phyloP scores from a whole-genome alignment of 1,139 yeast genomes.

The Zygoascus sp. region DNA sequence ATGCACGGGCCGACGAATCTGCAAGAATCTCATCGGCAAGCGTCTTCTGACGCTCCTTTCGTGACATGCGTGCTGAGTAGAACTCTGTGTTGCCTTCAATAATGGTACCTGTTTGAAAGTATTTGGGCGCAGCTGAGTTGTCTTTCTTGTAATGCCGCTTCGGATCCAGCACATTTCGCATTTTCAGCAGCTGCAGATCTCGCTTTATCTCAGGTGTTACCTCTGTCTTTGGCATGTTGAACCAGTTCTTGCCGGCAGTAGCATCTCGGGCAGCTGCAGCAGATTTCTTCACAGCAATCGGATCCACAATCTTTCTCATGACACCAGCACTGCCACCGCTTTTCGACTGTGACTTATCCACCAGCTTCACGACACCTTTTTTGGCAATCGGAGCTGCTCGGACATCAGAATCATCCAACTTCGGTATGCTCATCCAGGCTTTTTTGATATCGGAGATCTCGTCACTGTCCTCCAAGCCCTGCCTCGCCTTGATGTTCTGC shows the following conservation, averaged over 20 bases:
- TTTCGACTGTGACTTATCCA: constrained; percentile 1
- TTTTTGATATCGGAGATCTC: constrained; percentile 19
- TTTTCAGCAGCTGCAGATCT: constrained; percentile 72
- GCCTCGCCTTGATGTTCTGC: constrained; percentile 16
- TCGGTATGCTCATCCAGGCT: constrained; percentile 25
- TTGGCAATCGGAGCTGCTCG: constrained; percentile 2
- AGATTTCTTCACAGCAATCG: constrained; percentile 37
- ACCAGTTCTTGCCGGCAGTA: constrained; percentile 67
- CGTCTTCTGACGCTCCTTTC: constrained; percentile 69
- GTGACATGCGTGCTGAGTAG: constrained; percentile 63
- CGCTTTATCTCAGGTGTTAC: constrained; percentile 68
- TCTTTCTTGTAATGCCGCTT: constrained; percentile 92
- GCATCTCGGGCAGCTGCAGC: constrained; percentile 29
- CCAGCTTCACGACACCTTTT: constrained; percentile 15
- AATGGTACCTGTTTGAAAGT: constrained; percentile 84
- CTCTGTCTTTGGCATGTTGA: constrained; percentile 75
- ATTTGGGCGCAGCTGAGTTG: constrained; percentile 74
- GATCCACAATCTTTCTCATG: constrained; percentile 46
- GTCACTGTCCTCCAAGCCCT: neutral
- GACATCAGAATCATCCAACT: constrained; percentile 22
- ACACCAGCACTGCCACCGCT: constrained; percentile 14
- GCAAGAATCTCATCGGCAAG: constrained; percentile 78
- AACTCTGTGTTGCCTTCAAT: constrained; percentile 78
- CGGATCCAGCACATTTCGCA: constrained; percentile 90
- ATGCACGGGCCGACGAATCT: constrained; percentile 63